A percentile compares a stretch with the other conserved stretches of the same genome.
Conservation (phyloP, 179 eudicot species). For the Amaranthus tricolor region DNA sequence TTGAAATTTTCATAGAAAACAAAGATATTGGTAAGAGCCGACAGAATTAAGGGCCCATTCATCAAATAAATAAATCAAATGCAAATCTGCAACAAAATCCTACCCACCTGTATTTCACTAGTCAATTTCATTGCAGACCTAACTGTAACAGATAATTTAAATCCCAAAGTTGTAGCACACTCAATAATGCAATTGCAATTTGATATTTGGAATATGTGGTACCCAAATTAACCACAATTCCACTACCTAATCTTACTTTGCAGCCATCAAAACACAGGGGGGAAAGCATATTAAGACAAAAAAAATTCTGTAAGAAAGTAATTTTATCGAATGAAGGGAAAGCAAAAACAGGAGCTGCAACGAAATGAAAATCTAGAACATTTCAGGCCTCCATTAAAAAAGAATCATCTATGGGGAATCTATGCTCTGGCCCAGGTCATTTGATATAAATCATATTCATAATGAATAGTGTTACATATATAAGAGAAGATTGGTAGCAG, state of each 20-base stretch:
- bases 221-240: neutral
- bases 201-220: neutral
- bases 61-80: neutral
- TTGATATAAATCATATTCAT: no score
- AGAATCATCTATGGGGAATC: no score
- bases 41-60: neutral
- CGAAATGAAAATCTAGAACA: neutral
- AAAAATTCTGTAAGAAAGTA: slow-evolving; percentile 1
- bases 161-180: slow-evolving; percentile 9
- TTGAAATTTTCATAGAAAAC: no score
- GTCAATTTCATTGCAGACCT: no score
- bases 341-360: neutral
- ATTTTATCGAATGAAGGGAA: neutral
- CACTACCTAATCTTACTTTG: neutral
- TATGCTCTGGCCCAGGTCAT: no score
- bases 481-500: no score
- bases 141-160: slow-evolving; percentile 3
- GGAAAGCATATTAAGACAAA: neutral
- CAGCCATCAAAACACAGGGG: neutral
- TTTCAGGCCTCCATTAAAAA: no score
- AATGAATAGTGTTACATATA: no score
- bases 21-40: neutral
- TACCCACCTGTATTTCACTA: no score
- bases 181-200: slow-evolving; percentile 1
- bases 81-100: neutral